Percentiles rank a stretch among this genome's conserved stretches.
Evolutionary conservation across 78 protist genomes (phyloP).

Genomic region (Polysphondylium violaceum): DNA sequence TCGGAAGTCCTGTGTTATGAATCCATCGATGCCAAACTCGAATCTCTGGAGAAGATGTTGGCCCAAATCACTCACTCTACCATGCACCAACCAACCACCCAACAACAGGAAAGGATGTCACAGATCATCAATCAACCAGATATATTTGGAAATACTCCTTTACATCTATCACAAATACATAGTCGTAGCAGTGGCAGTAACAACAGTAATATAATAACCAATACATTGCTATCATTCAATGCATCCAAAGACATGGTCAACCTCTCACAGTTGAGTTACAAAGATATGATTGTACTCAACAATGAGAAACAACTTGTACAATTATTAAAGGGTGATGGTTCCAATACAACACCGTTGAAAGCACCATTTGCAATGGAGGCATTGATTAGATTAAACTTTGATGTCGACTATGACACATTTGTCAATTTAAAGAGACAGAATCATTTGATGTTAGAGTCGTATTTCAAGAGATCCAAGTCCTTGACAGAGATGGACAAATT

Average conservation of each 20-base stretch:
- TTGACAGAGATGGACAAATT: background rate
- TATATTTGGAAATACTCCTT: conserved; percentile 21
- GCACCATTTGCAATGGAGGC: conserved; percentile 1
- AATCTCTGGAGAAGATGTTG: background rate
- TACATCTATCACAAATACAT: background rate
- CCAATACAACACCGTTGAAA: background rate
- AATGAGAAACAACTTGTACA: background rate
- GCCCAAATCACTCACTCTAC: too few species aligned
- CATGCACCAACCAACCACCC: too few species aligned
- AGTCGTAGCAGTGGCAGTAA: background rate
- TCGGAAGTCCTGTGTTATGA: background rate
- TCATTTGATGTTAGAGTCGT: conserved; percentile 14
- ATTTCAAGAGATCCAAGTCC: conserved; percentile 7
- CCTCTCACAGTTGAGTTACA: background rate
- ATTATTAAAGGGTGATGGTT: conserved; percentile 1
- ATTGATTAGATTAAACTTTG: background rate
- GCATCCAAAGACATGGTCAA: background rate
- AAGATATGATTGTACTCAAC: background rate
- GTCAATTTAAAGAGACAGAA: conserved; percentile 11
- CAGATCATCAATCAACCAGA: background rate
- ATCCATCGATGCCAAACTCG: background rate
- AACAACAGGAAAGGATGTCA: background rate
- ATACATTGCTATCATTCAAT: background rate
- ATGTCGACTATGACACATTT: background rate
- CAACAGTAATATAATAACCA: background rate